Percentiles rank a stretch among this genome's conserved stretches.
Evolutionary conservation across 495 filamentous ascomycete genomes (phyloP).

Genomic region (Evernia prunastri): DNA sequence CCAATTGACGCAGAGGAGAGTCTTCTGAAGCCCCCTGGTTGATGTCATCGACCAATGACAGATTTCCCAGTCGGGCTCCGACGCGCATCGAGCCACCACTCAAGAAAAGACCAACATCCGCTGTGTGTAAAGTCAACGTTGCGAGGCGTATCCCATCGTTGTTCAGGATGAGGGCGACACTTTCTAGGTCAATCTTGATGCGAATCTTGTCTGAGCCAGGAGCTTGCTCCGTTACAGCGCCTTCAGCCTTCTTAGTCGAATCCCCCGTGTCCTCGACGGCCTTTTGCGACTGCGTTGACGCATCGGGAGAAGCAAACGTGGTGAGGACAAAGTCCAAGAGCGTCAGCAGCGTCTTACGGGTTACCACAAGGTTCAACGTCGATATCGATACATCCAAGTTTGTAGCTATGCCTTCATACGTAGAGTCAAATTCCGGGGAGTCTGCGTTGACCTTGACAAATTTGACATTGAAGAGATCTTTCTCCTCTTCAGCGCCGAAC

Average conservation of each 20-base stretch:
- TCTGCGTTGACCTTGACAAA: conserved; percentile 83
- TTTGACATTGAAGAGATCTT: conserved; percentile 80
- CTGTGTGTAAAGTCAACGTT: conserved; percentile 84
- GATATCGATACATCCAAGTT: conserved; percentile 89
- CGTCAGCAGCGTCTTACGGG: conserved; percentile 84
- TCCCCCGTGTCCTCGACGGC: conserved; percentile 43
- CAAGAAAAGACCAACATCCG: conserved; percentile 83
- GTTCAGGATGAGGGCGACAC: conserved; percentile 91
- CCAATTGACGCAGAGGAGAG: conserved; percentile 75
- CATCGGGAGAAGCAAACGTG: conserved; percentile 76
- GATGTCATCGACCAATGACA: conserved; percentile 86
- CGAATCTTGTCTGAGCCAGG: conserved; percentile 52
- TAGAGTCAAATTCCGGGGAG: conserved; percentile 84
- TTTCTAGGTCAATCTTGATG: conserved; percentile 88
- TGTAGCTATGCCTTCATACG: conserved; percentile 87
- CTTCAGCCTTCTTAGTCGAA: conserved; percentile 27
- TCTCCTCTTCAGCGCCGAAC: conserved; percentile 58
- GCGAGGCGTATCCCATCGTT: conserved; percentile 95
- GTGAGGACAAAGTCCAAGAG: conserved; percentile 93
- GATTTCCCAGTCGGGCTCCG: conserved; percentile 75
- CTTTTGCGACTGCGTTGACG: conserved; percentile 36
- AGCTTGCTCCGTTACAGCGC: conserved; percentile 29
- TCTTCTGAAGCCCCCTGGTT: conserved; percentile 79
- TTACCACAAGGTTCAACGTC: conserved; percentile 92
- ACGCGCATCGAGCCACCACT: conserved; percentile 79